Evolutionary conservation across 495 filamentous ascomycete genomes (phyloP).

Genomic region (Tuber calosporum): DNA sequence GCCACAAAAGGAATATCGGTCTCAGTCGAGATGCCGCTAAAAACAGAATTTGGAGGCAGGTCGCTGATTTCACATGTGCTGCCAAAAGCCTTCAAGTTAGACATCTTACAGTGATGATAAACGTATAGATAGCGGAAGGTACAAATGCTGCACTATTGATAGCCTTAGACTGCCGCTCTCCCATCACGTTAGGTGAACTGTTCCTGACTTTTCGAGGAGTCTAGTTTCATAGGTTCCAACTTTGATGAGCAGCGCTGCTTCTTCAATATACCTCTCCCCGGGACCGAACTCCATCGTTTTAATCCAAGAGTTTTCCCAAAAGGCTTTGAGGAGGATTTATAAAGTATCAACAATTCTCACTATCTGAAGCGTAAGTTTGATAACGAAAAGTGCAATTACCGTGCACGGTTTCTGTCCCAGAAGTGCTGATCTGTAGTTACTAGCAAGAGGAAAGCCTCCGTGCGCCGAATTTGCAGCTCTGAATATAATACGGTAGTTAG

Average conservation of each 20-base stretch:
- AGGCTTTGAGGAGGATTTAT: neutral
- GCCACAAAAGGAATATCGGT: neutral
- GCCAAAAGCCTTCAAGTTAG: neutral
- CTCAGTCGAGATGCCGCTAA: neutral
- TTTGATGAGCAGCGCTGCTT: too few species aligned
- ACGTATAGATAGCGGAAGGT: neutral
- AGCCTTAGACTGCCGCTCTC: neutral
- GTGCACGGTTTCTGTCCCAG: neutral
- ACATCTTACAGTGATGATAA: neutral
- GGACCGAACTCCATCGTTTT: neutral
- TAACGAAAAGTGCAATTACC: neutral
- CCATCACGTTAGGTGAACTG: too few species aligned
- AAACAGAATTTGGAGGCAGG: neutral
- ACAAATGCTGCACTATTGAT: neutral
- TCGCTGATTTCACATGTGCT: neutral
- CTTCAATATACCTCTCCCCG: too few species aligned
- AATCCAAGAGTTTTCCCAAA: neutral
- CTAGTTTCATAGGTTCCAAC: too few species aligned
- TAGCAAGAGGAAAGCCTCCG: neutral
- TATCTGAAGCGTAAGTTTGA: neutral
- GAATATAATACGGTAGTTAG: neutral
- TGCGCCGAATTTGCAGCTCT: neutral
- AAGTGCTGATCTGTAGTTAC: neutral
- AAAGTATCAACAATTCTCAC: too few species aligned
- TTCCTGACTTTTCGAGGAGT: too few species aligned